Conservation (phyloP, 176 grass and related monocot species). For the Lolium multiflorum region DNA sequence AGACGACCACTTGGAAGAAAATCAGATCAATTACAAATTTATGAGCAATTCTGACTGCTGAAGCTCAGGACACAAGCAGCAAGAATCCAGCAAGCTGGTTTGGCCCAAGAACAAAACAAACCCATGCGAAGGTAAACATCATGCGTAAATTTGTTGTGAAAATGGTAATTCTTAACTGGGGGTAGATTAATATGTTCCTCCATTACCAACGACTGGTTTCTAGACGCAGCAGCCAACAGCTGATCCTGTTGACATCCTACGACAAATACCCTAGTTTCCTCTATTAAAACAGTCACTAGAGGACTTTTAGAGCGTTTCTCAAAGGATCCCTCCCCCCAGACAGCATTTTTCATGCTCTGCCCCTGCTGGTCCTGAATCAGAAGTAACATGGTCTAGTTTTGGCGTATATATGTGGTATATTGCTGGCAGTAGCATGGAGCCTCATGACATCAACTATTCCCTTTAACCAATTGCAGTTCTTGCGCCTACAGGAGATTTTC, state of each 20-base stretch:
- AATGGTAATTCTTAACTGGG: neutral
- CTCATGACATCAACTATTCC: constrained; percentile 7
- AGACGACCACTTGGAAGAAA: neutral
- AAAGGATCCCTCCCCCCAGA: neutral
- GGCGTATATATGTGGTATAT: neutral
- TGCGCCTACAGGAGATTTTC: constrained; percentile 8
- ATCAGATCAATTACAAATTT: neutral
- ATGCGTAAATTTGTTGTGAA: neutral
- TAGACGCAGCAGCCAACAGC: neutral
- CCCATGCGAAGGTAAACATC: neutral
- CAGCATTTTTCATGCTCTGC: neutral
- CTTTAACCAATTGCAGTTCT: neutral
- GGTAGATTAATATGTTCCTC: neutral
- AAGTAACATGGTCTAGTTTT: constrained; percentile 18
- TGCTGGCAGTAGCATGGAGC: constrained; percentile 28
- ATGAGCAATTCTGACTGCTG: neutral
- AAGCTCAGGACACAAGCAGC: constrained; percentile 9
- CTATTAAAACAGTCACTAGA: neutral
- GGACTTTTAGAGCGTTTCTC: neutral
- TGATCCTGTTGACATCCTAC: neutral
- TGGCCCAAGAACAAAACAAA: constrained; percentile 20
- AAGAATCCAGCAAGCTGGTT: neutral
- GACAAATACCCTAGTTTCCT: neutral
- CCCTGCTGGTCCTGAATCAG: neutral
- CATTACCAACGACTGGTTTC: neutral